Evolutionary conservation across 148 eudicot genomes (phyloP).

Genomic region (Vaccinium myrtillus): DNA sequence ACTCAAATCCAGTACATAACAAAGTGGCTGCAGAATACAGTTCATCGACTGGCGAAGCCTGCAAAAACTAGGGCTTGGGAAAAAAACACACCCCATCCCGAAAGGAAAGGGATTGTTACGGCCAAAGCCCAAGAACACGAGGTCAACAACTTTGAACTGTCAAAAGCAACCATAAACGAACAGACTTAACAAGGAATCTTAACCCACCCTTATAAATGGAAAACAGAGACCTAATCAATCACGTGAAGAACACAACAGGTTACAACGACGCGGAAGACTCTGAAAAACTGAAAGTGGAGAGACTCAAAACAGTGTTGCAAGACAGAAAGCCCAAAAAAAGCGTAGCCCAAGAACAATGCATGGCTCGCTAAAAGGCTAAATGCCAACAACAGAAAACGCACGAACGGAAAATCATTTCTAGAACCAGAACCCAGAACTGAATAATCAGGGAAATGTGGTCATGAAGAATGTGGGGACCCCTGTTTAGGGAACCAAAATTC

Average conservation of each 20-base stretch:
- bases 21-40: constrained; percentile 26
- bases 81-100: constrained; percentile 32
- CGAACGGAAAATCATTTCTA: constrained; percentile 7
- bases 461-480: constrained; percentile 30
- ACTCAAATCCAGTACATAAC: neutral
- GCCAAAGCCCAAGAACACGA: constrained; percentile 53
- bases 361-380: constrained; percentile 6
- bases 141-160: constrained; percentile 36
- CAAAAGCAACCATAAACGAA: constrained; percentile 38
- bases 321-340: constrained; percentile 7
- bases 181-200: constrained; percentile 20
- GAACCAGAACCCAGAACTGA: constrained; percentile 31
- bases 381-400: constrained; percentile 26
- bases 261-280: constrained; percentile 12
- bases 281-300: constrained; percentile 18
- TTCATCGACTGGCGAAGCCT: constrained; percentile 33
- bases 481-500: constrained; percentile 34
- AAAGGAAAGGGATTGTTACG: constrained; percentile 37
- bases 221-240: constrained; percentile 18
- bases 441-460: constrained; percentile 46
- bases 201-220: constrained; percentile 14
- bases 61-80: constrained; percentile 45
- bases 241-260: neutral
- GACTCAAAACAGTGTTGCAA: neutral
- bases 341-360: constrained; percentile 21